phyloP scores from a whole-genome alignment of 2,329 filamentous ascomycete species.

The Aspergillus piperis region DNA sequence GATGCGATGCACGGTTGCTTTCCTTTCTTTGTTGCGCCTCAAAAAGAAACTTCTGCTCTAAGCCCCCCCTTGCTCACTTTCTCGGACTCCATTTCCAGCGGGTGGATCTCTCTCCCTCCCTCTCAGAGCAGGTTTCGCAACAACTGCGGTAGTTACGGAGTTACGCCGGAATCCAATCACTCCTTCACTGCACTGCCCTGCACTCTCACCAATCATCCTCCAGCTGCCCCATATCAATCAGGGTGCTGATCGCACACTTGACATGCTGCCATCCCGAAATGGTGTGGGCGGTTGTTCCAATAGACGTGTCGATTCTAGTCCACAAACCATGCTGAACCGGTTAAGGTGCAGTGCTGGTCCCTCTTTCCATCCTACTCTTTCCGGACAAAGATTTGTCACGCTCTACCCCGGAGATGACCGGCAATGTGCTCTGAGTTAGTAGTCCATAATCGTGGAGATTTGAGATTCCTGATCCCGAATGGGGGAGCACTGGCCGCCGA shows the following conservation, averaged over 20 bases:
- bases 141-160: background rate
- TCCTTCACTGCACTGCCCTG: too few relatives aligned
- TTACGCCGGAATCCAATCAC: background rate
- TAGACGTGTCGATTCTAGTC: background rate
- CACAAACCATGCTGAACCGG: background rate
- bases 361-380: background rate
- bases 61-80: background rate
- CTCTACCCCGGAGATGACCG: constrained; percentile 19
- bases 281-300: background rate
- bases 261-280: background rate
- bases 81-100: background rate
- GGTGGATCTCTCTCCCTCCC: background rate
- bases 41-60: too few relatives aligned
- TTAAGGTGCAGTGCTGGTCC: too few relatives aligned
- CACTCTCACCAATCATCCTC: background rate
- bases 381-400: constrained; percentile 22
- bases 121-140: background rate
- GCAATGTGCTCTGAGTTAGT: background rate
- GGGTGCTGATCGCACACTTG: background rate
- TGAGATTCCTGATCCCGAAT: background rate
- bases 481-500: background rate
- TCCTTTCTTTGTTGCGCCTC: too few relatives aligned
- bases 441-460: background rate
- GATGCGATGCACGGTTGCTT: background rate
- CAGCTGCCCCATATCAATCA: background rate